Base-by-base conservation (phyloP, 1,139 yeast species). In the Yamadazyma atlantica region DNA sequence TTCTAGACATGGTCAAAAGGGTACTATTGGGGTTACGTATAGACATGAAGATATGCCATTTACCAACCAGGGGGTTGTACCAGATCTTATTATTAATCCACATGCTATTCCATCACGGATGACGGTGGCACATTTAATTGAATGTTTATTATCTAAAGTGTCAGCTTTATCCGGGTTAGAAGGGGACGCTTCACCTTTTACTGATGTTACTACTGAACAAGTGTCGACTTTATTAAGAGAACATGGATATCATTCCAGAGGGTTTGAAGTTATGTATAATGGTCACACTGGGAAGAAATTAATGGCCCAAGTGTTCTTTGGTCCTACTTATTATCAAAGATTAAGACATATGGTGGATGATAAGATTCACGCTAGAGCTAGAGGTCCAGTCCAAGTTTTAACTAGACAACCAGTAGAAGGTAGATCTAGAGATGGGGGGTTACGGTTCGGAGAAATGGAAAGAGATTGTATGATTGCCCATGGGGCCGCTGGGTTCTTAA, bases 391-490 rank as follows among this genome's bases (percentile, higher is more conserved):
- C 44, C 98, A 92, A 73, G 95, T 92, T 40, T 75, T 92, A 63
- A 92, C 99, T 5, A 85, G 98, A 68, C 99, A 92, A 64, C 99
- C 99, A 7, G 97, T 92, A 42, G 99, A 94, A 67, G 99, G 99
- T 82, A 82, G 98, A 69, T 90, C 97, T 17, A 81, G 98, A 70
- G 98, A 92, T 67, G 99, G 99, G 80, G 99, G 99, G 52, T 75
- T 92, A 62, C 89, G 99, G 68, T 94, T 92, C 78, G 99, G 99
- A 60, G 99, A 92, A 70, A 92, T 92, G 99, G 99, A 92, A 69
- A 88, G 98, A 74, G 98, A 94, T 75, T 92, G 98, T 85, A 92
- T 94, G 96, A 92, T 92, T 75, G 98, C 98, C 4, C 97, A 92
- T 63, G 98, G 98, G 62, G 97, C 97, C 2, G 97, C 98, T 1